phyloP scores from a whole-genome alignment of 2,329 filamentous ascomycete species.

The Emmonsiellopsis sp. region DNA sequence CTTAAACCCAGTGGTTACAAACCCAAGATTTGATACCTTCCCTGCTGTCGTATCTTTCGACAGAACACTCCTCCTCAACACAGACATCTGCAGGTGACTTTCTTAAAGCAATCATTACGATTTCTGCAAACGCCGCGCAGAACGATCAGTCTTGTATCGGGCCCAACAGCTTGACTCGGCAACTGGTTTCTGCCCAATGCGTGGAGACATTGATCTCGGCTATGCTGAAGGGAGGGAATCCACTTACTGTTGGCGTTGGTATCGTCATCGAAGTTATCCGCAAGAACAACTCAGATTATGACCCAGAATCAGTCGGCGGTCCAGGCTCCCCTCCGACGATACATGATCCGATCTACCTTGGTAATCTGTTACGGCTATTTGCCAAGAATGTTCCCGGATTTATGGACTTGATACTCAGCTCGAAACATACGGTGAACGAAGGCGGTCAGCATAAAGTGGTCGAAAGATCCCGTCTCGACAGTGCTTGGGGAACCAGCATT shows the following conservation, averaged over 20 bases:
- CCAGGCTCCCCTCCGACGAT: constrained; percentile 70
- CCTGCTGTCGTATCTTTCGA: constrained; percentile 75
- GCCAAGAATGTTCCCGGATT: constrained; percentile 88
- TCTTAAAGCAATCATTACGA: constrained; percentile 96
- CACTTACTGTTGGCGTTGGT: constrained; percentile 88
- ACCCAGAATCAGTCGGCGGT: constrained; percentile 78
- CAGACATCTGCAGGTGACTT: constrained; percentile 97
- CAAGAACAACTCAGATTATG: constrained; percentile 99
- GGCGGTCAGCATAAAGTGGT: constrained; percentile 47
- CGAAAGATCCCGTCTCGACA: constrained; percentile 64
- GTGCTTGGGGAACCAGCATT: constrained; percentile 82
- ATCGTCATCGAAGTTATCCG: constrained; percentile 98
- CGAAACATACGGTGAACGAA: constrained; percentile 49
- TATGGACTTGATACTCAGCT: constrained; percentile 78
- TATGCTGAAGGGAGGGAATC: constrained; percentile 90
- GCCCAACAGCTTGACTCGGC: constrained; percentile 89
- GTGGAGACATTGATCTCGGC: constrained; percentile 76
- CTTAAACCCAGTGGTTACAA: constrained; percentile 68
- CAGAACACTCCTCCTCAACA: constrained; percentile 76
- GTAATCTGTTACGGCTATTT: constrained; percentile 79
- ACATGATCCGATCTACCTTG: constrained; percentile 90
- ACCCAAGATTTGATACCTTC: constrained; percentile 78
- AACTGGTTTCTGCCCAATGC: constrained; percentile 80
- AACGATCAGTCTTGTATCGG: constrained; percentile 99
- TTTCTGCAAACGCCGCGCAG: constrained; percentile 94